Base-by-base conservation (phyloP, 306 rosid species). In the Echinosophora koreensis region DNA sequence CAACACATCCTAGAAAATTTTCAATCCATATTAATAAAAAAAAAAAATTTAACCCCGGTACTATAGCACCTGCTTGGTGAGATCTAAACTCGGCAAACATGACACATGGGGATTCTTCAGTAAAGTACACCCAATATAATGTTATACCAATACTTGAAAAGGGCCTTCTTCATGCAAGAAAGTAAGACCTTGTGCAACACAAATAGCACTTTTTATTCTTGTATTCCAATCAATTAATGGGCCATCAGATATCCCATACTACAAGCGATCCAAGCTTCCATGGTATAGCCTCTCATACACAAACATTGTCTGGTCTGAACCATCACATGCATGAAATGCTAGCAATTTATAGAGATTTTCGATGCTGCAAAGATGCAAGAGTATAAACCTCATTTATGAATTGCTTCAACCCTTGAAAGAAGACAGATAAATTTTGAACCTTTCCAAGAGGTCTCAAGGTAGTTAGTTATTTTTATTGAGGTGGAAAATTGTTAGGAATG, bases 131-230 rank as follows among this genome's bases (percentile, higher is more conserved):
- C 15, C 51, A 57, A 50, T 60, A 37, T 35, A 55, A n/a, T 57
- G 30, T 66, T 51, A 18, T 15, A 8, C 37, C 59, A 70, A 66
- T 83, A 96, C 99, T 98, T 96, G 99, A 86, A 96, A 96, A 78
- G 99, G 99, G 52, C 99, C 99, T 87, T 96, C 99, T 85, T 96
- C 99, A 46, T 96, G 99, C 92, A 96, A 87, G 87, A 96, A 96
- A 47, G 97, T 89, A 70, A 96, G 98, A 58, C 99, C 99, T 60
- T 92, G 97, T 14, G 99, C 98, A 71, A 98, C 96, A 64, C 93
- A 91, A 60, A 91, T 81, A 54, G 97, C 96, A 79, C 92, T 91
- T 87, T 90, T 92, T 87, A 91, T 92, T 87, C 99, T 89, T 55
- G 98, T 91, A 66, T 91, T 96, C 99, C 99, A 96, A 82, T 96